Percentiles rank a stretch among this genome's conserved stretches.
Conservation (phyloP, 2,329 filamentous ascomycete species). For the Thermochaetoides dissita region DNA sequence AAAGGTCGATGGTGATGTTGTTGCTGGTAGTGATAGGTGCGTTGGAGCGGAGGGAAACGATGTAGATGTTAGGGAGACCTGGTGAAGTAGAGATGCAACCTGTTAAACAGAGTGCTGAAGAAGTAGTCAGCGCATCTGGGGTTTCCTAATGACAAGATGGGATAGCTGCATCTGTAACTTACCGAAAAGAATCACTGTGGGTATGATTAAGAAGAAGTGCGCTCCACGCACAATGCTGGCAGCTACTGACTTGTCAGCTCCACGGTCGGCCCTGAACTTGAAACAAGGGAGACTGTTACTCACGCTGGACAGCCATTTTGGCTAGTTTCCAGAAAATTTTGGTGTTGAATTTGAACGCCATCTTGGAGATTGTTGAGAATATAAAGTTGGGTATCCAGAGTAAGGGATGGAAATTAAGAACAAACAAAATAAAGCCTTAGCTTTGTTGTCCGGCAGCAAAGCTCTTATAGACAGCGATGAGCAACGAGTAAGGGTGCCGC, state of each 20-base stretch:
- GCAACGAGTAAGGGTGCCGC: no score
- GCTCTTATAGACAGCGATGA: no score
- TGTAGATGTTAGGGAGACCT: constrained; percentile 15
- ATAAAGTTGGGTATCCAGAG: no score
- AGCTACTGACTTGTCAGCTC: constrained; percentile 3
- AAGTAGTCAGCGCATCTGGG: constrained; percentile 1
- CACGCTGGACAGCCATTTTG: no score
- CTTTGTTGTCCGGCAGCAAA: background rate
- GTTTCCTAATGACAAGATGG: background rate
- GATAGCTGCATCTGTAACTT: background rate
- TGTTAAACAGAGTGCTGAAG: constrained; percentile 12
- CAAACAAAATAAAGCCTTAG: background rate
- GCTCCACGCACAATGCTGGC: constrained; percentile 3
- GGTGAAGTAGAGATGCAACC: constrained; percentile 16
- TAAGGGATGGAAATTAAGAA: background rate
- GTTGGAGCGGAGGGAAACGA: constrained; percentile 13
- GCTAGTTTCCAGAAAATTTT: no score
- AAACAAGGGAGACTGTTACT: background rate
- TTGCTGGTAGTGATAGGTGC: background rate
- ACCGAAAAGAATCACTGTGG: constrained; percentile 13
- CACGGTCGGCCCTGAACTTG: background rate
- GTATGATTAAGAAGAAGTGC: constrained; percentile 12
- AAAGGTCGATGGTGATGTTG: constrained; percentile 6
- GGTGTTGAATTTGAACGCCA: no score
- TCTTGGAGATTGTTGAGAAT: no score